Evolutionary conservation across 306 rosid genomes (phyloP), one percentile per base, ranked within the genome.

Genomic region (Begonia loranthoides): DNA sequence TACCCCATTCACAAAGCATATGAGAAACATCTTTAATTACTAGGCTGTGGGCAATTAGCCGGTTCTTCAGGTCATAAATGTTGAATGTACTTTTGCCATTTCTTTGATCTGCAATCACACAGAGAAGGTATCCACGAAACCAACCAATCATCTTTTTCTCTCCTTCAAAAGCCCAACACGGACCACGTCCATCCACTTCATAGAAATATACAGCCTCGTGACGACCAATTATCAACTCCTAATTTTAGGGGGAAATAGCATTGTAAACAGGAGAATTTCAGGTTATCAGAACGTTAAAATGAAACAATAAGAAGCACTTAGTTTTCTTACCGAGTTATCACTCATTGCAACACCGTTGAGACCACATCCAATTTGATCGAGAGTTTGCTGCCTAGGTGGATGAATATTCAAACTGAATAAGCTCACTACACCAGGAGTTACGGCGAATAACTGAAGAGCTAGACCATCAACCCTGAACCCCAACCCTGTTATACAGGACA

Each of bases 121-220:
- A 90, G 52, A 90, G 58, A 50, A 90, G 99, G 69, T 86, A 90
- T 49, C 99, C 99, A 22, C 99, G 95, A 60, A 90, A 90, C 95
- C 95, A 90, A 61, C 99, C 94, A 38, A 90, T 54, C 65, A 86
- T 71, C 67, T 80, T 90, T 73, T 90, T 90, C 70, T 90, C 92
- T 58, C 99, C 99, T 73, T 90, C 99, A 63, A 90, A 90, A 43
- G 99, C 99, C 99, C 95, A 90, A 69, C 99, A 90, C 28, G 99
- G 99, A 66, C 99, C 99, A 54, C 94, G 97, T 9, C 99, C 99
- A 70, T 90, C 99, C 69, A 90, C 86, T 74, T 90, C 99, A 62
- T 90, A 90, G 68, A 90, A 86, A 66, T 82, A 90, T 8, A 86
- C 94, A 9, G 99, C 99, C 74, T 90, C 99, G 16, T 87, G 82